Evolutionary conservation across 257 asterid genomes (phyloP), one percentile per base, ranked within the genome.

Genomic region (Plantago major): DNA sequence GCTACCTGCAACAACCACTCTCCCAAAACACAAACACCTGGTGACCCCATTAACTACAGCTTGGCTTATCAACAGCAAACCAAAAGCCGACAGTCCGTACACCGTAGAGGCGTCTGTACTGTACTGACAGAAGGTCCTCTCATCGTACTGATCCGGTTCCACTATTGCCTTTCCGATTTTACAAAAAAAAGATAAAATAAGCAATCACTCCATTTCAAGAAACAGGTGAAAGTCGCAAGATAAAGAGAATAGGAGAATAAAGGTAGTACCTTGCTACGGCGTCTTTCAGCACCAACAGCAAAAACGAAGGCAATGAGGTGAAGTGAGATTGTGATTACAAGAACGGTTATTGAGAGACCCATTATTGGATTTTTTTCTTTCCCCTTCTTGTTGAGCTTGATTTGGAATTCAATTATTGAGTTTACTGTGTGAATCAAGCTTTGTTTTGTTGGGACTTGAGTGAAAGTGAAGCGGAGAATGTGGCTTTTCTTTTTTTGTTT

Each of bases 271-370:
- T 89, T 79, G 94, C 95, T 85, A 59, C 99, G 99, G 66, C 99
- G 99, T 40, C 95, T 82, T 65, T 93, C 97, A 28, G 96, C 99
- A 15, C 97, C 99, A 73, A 93, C 83, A 46, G 99, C 97, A 46
- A 93, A 72, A 38, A 93, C 96, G 53, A 93, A 93, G 19, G 99
- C 99, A 16, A 93, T 72, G 73, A 85, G 80, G 75, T 89, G 87
- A 60, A 93, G 81, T 16, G 96, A 78, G 62, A 79, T 71, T 50
- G 84, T 62, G 72, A 79, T 57, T 8, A 75, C 94, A 30, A 87
- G 81, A 71, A 89, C 68, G 65, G 89, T 83, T 61, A 93, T 65
- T 28, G 97, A 93, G 55, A 80, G 73, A 46, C 81, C 95, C 99
- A 93, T 93, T 65, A 63, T 64, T 18, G 5, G 10, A 5, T 30